Conservation (phyloP, 306 rosid genomes). For the Castanea sativa region DNA sequence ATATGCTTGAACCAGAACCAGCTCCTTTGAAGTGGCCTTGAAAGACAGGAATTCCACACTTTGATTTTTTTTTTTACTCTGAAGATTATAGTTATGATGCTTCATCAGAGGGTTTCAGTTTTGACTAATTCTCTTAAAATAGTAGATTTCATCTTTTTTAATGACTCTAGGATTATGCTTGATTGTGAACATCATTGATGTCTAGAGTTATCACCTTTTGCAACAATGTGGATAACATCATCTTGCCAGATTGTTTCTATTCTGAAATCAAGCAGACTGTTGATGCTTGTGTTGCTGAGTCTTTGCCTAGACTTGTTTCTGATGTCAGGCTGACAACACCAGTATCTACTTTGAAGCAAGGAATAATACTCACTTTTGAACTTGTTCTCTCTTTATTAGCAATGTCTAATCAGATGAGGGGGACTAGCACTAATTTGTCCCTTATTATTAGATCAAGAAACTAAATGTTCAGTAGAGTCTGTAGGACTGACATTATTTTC, state of each 20-base stretch:
- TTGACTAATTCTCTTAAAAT: background rate
- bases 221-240: constrained; percentile 77
- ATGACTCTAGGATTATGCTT: constrained; percentile 1
- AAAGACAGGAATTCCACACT: constrained; percentile 49
- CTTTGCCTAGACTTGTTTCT: constrained; percentile 71
- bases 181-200: constrained; percentile 32
- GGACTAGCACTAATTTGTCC: background rate
- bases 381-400: constrained; percentile 13
- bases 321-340: constrained; percentile 67
- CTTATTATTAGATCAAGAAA: background rate
- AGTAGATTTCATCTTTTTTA: background rate
- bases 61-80: constrained; percentile 55
- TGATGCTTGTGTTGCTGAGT: constrained; percentile 72
- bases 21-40: constrained; percentile 59
- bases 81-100: constrained; percentile 75
- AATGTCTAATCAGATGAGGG: constrained; percentile 4
- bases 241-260: constrained; percentile 77
- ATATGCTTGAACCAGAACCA: constrained; percentile 41
- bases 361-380: constrained; percentile 50
- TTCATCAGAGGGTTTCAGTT: constrained; percentile 34
- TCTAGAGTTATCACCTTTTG: constrained; percentile 54
- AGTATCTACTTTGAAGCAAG: constrained; percentile 76
- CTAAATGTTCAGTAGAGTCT: no score
- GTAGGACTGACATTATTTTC: no score
- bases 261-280: constrained; percentile 81